Conservation (phyloP, 768 basidiomycete genomes). For the Myochromella boudieri region DNA sequence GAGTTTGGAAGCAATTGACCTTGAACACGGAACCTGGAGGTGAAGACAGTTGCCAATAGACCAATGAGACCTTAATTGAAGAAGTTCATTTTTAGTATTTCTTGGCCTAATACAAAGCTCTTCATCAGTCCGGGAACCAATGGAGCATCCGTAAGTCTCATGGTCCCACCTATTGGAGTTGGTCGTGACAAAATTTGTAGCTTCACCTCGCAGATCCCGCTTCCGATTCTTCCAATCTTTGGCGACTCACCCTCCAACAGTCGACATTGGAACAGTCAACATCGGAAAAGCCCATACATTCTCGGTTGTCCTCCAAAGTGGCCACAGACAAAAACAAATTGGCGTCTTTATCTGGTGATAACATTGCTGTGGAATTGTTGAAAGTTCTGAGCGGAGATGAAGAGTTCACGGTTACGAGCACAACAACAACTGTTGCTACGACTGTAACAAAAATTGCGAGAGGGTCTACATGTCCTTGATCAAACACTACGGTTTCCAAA, state of each 20-base stretch:
- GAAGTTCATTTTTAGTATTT: constrained; percentile 17
- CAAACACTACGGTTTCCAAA: too few species aligned
- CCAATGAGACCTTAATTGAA: neutral
- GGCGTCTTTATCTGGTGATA: too few species aligned
- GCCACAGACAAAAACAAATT: constrained; percentile 22
- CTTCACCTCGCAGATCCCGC: constrained; percentile 1
- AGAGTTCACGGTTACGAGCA: constrained; percentile 29
- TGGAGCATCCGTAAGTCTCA: neutral
- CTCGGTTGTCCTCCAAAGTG: constrained; percentile 12
- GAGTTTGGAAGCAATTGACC: constrained; percentile 22
- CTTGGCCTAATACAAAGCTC: constrained; percentile 23
- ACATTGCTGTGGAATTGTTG: too few species aligned
- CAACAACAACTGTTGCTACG: constrained; percentile 28
- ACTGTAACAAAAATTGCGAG: constrained; percentile 25
- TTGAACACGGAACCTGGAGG: constrained; percentile 6
- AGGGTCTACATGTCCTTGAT: too few species aligned
- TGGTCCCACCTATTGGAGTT: neutral
- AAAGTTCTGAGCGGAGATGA: constrained; percentile 24
- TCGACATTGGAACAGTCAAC: neutral
- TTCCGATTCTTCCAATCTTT: constrained; percentile 17
- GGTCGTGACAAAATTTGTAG: neutral
- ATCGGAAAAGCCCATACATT: neutral
- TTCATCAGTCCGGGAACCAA: constrained; percentile 22
- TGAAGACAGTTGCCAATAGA: constrained; percentile 21
- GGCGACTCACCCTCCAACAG: constrained; percentile 20